Evolutionary conservation across 768 basidiomycete species (phyloP), one percentile per base, ranked within the genome.

Genomic region (Exidia glandulosa): DNA sequence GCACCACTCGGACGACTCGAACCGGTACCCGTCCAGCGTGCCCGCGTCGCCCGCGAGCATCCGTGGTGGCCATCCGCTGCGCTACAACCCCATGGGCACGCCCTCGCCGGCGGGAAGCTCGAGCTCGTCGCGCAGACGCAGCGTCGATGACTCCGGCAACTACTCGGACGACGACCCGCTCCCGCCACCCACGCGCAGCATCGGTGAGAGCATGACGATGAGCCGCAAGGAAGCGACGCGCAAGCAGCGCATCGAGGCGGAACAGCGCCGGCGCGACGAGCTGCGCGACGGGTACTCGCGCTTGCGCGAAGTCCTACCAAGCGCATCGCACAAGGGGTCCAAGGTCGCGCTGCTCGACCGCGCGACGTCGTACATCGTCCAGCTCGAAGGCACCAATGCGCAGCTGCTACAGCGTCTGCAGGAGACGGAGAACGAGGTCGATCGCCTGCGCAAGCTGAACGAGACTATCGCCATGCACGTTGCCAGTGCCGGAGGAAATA

Each of bases 241-340:
- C 32, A 78, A 84, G 68, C 89, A 91, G 72, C 79, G 90, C 58
- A 91, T 92, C 60, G 88, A 92, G 74, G 90, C 89, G n/a, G 89
- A 92, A 72, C 88, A 94, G 75, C 78, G 90, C 50, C 79, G 92
- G 60, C 80, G 92, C 64, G 90, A 93, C 72, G 92, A 94, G 73
- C 79, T 94, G 62, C 81, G 92, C 62, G 91, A 94, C 67, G 91
- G 90, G 30, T 94, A 94, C 73, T 86, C 87, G 34, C 85, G 87
- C 68, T 76, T 94, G 72, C 91, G 90, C 73, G 90, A 92, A 63
- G 87, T 88, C 29, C 77, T 94, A 6, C 92, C 92, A 2, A 80
- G 86, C 58, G 88, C 87, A 13, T 92, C 90, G 72, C 90, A 92
- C 77, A 90, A 93, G 76, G 86, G 87, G 71, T 91, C 88, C 75